Evolutionary conservation across 257 asterid genomes (phyloP).

Genomic region (Solanum clarkiae): DNA sequence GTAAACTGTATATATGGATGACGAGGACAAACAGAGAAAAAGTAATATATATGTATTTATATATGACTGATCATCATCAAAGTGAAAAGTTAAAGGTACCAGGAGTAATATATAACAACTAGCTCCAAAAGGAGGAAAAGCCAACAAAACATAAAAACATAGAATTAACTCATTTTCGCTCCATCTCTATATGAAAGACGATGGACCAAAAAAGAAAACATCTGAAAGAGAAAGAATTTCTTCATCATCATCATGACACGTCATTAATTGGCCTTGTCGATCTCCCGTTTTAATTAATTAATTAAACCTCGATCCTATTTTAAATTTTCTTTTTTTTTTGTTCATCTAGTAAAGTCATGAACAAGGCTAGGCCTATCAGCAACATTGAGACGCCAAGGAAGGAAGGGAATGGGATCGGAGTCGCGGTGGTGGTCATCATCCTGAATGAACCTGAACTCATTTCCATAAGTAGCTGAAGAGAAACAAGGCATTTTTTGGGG

Average conservation of each 20-base stretch:
- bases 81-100: conserved; percentile 3
- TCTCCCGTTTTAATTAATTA: not conserved
- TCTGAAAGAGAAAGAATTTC: conserved; percentile 28
- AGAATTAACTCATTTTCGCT: conserved; percentile 73
- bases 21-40: not conserved
- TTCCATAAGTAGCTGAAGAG: conserved; percentile 23
- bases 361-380: conserved; percentile 55
- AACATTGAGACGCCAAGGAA: conserved; percentile 76
- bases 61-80: not conserved
- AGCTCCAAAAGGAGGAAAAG: not conserved
- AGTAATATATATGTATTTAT: not conserved
- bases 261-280: not conserved
- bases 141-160: conserved; percentile 13
- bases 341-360: conserved; percentile 62
- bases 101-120: not conserved
- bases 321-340: not conserved
- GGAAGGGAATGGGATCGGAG: conserved; percentile 41
- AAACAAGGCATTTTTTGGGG: conserved; percentile 30
- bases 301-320: not conserved
- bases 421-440: conserved; percentile 40
- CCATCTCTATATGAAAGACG: conserved; percentile 41
- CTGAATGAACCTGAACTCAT: conserved; percentile 50
- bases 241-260: not conserved
- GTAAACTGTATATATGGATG: not conserved
- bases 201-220: conserved; percentile 20